These are phyloP conservation scores for Dissoconium aciculare DNA, from an alignment of 2,329 filamentous ascomycete genomes.

Conservation along the genomic window DNA sequence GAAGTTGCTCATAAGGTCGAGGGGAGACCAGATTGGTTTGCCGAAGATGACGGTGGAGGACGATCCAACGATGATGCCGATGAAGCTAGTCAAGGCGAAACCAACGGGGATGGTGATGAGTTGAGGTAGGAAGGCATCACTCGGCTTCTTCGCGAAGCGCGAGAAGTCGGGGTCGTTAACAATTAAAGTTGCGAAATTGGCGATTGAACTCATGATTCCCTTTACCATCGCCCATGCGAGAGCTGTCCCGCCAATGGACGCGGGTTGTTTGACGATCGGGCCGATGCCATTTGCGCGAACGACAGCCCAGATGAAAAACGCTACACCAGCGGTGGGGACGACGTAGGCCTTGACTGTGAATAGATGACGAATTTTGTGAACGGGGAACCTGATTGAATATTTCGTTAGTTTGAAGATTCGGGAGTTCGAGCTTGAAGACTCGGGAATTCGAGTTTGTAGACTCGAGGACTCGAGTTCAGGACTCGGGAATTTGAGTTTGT, in stretches of 20 bases:
- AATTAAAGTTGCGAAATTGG: constrained; percentile 82
- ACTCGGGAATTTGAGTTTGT: too few relatives aligned
- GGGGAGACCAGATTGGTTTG: constrained; percentile 24
- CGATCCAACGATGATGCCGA: constrained; percentile 39
- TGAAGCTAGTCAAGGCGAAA: constrained; percentile 55
- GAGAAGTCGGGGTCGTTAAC: constrained; percentile 55
- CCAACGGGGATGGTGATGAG: constrained; percentile 40
- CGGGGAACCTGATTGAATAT: too few relatives aligned
- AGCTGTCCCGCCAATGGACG: constrained; percentile 47
- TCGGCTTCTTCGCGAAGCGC: constrained; percentile 63
- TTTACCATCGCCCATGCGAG: constrained; percentile 72
- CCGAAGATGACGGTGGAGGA: constrained; percentile 31
- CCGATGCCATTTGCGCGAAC: constrained; percentile 69
- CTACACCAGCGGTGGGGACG: constrained; percentile 67
- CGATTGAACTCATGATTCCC: constrained; percentile 76
- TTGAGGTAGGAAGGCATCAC: constrained; percentile 67
- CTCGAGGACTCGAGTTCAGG: too few relatives aligned
- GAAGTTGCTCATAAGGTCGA: constrained; percentile 28
- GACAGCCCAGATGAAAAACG: constrained; percentile 78
- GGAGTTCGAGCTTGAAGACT: too few relatives aligned
- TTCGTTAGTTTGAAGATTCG: too few relatives aligned
- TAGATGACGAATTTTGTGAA: constrained; percentile 78
- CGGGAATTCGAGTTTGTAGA: too few relatives aligned
- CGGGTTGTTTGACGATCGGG: constrained; percentile 59
- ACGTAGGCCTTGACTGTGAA: constrained; percentile 83